phyloP scores from a whole-genome alignment of 1,139 yeast genomes.

The Blastobotrys apis region DNA sequence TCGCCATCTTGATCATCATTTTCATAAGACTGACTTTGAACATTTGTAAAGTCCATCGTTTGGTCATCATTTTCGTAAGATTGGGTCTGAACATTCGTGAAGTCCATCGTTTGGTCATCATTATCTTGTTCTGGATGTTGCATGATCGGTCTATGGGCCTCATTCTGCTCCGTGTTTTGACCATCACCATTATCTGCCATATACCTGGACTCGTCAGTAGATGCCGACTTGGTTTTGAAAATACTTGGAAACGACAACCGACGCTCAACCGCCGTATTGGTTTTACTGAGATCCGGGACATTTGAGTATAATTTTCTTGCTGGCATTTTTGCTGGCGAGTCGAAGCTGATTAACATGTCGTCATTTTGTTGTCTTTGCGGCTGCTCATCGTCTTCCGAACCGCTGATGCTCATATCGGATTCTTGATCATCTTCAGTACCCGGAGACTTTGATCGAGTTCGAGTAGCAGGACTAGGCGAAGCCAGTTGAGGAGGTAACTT shows the following conservation, averaged over 20 bases:
- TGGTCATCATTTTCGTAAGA: slow-evolving; percentile 13
- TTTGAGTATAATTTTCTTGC: slow-evolving; percentile 6
- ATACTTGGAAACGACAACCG: slow-evolving; percentile 14
- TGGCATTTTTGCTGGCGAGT: slow-evolving; percentile 16
- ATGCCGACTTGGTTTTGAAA: slow-evolving; percentile 8
- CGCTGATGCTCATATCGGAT: slow-evolving; percentile 10
- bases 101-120: slow-evolving; percentile 14
- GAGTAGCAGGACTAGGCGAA: slow-evolving; percentile 11
- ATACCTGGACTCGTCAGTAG: not conserved
- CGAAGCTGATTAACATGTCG: slow-evolving; percentile 20
- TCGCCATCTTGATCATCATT: slow-evolving; percentile 10
- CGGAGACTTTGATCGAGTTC: slow-evolving; percentile 11
- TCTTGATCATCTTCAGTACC: not conserved
- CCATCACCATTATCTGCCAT: not conserved
- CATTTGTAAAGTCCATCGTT: slow-evolving; percentile 22
- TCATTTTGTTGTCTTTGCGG: slow-evolving; percentile 4
- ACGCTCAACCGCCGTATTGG: not conserved
- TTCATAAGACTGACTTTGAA: not conserved
- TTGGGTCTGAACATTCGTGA: slow-evolving; percentile 13
- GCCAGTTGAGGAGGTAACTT: not conserved
- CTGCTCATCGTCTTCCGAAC: not conserved
- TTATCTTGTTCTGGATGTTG: no score
- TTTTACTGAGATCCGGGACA: not conserved
- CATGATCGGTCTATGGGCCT: no score
- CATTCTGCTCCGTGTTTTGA: not conserved